Evolutionary conservation across 257 asterid species (phyloP).

Genomic region (Hygrophila difformis): DNA sequence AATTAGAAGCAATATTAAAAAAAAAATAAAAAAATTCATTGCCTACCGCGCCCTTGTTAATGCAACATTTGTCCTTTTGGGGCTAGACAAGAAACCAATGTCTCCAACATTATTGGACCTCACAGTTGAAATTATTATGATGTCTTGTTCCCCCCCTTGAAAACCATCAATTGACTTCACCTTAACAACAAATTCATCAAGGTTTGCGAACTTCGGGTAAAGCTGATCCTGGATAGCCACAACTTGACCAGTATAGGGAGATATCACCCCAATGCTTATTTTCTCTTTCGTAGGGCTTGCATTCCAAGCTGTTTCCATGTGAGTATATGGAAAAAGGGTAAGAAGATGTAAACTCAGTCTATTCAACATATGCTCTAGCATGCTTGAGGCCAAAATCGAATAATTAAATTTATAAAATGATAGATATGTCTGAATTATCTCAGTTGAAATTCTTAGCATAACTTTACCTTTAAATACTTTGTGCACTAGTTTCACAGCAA

Average conservation of each 20-base stretch:
- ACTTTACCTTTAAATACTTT: slow-evolving; percentile 51
- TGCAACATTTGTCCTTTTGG: slow-evolving; percentile 54
- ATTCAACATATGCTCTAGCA: too few species aligned
- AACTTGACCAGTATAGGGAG: slow-evolving; percentile 72
- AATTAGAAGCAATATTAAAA: neutral
- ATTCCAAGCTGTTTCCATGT: slow-evolving; percentile 36
- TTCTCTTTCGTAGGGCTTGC: slow-evolving; percentile 15
- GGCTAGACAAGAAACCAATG: slow-evolving; percentile 48
- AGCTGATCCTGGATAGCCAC: slow-evolving; percentile 36
- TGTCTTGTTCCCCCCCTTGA: slow-evolving; percentile 74
- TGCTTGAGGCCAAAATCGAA: too few species aligned
- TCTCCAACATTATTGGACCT: slow-evolving; percentile 40
- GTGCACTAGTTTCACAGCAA: slow-evolving; percentile 34
- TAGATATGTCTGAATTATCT: neutral
- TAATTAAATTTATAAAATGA: too few species aligned
- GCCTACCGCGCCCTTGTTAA: slow-evolving; percentile 71
- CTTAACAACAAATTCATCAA: slow-evolving; percentile 30
- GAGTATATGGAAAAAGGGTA: neutral
- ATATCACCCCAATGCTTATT: slow-evolving; percentile 55
- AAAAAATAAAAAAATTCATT: neutral
- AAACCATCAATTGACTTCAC: slow-evolving; percentile 70
- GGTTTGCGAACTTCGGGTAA: slow-evolving; percentile 20
- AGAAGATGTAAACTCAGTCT: too few species aligned
- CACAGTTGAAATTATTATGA: slow-evolving; percentile 55
- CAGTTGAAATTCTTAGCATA: too few species aligned